Base-by-base conservation (phyloP, 768 basidiomycete genomes). In the Termitomyces sp. region DNA sequence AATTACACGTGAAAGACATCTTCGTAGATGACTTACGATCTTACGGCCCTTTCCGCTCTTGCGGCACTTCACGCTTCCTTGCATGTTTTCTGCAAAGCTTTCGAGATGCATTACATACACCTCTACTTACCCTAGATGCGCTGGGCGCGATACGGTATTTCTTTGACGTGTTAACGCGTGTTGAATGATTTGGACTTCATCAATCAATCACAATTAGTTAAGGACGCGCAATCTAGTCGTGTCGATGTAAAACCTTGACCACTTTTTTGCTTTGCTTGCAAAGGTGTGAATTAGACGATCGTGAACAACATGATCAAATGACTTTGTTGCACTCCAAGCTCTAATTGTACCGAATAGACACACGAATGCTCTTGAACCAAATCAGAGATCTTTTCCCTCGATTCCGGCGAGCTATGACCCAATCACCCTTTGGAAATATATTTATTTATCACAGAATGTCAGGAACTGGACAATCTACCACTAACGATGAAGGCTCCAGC, bases 401-500 rank as follows among this genome's bases (percentile, higher is more conserved):
- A 40, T 38, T 55, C 32, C 53, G 38, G 43, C 55, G 44, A 28
- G 26, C 47, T 35, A n/a, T n/a, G 23, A 8, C 32, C 30, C 57
- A 14, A 38, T 18, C 26, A 32, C 28, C 28, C n/a, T 38, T 28
- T 16, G 47, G 38, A 7, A 10, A 23, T 54, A 20, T 54, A 41
- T 35, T 36, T 14, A 18, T 12, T 16, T 26, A 13, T 16, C 9
- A 10, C 30, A 50, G 35, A 14, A 56, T 59, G 58, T 63, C 59
- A 10, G 58, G 9, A 13, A 53, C 54, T 41, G 61, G 53, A 44
- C 50, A 40, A 52, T 26, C 35, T 56, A 50, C 48, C 40, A 28
- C 28, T 32, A n/a, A 47, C 35, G 10, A 35, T 63, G 12, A 36
- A 51, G 35, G 35, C 48, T 62, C 50, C 56, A 41, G 57, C 70